Conservation (phyloP, 163 green algal genomes). For the Chloromonas sp. region DNA sequence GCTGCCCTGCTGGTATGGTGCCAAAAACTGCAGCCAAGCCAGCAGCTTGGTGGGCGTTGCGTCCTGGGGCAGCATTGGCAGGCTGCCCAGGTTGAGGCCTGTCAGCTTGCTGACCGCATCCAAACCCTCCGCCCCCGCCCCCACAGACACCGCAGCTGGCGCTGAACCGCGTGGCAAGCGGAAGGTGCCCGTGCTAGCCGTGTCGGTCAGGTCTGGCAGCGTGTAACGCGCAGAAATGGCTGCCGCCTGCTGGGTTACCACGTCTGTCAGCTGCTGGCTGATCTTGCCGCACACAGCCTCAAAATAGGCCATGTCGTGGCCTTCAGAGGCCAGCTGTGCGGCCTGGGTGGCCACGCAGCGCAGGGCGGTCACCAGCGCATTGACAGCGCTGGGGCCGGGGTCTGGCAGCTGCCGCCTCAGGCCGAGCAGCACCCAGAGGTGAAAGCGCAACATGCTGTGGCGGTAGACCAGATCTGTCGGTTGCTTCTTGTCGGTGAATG, state of each 20-base stretch:
- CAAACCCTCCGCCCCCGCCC: neutral
- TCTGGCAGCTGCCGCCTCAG: slow-evolving; percentile 13
- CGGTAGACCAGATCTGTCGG: neutral
- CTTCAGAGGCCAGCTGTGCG: slow-evolving; percentile 19
- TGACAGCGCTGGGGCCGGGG: slow-evolving; percentile 16
- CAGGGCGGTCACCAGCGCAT: slow-evolving; percentile 25
- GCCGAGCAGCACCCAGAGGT: slow-evolving; percentile 34
- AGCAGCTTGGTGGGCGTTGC: neutral
- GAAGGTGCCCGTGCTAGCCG: neutral
- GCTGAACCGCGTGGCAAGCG: slow-evolving; percentile 13
- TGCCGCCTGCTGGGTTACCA: slow-evolving; percentile 1
- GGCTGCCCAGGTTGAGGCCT: slow-evolving; percentile 16
- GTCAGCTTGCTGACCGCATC: slow-evolving; percentile 6
- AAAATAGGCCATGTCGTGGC: slow-evolving; percentile 16
- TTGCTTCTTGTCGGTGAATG: neutral
- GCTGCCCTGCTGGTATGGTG: neutral
- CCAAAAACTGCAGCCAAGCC: slow-evolving; percentile 8
- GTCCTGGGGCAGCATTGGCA: slow-evolving; percentile 12
- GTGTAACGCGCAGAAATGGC: neutral
- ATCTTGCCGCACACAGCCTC: slow-evolving; percentile 17
- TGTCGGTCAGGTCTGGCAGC: slow-evolving; percentile 6
- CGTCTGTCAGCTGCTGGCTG: slow-evolving; percentile 1
- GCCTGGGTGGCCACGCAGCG: slow-evolving; percentile 7
- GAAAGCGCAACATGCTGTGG: slow-evolving; percentile 20
- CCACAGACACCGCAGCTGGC: neutral